Evolutionary conservation across 257 asterid genomes (phyloP), one percentile per base, ranked within the genome.

Genomic region (Echites panduratus): DNA sequence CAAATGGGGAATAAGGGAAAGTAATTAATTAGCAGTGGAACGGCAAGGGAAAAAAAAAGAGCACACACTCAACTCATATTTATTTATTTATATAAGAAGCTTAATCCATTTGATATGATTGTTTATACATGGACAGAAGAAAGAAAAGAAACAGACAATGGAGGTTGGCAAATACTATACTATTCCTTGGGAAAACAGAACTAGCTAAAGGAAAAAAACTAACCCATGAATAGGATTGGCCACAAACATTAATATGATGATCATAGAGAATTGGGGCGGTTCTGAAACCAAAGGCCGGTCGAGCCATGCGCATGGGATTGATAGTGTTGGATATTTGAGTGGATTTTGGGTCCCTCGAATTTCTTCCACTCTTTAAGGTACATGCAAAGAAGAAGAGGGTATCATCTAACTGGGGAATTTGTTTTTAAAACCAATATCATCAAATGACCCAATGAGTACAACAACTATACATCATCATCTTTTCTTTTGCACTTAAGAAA

Each of bases 101-200:
- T 29, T 49, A 64, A 64, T 64, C 77, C 38, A 40, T 61, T 71
- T 76, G 41, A 73, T 71, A 71, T 80, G 74, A 78, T 76, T 71
- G 52, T 76, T 71, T 73, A 43, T 49, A 22, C 17, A 64, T 70
- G 69, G 68, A n/a, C n/a, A n/a, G n/a, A n/a, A n/a, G n/a, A n/a
- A n/a, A n/a, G n/a, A n/a, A 72, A 38, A n/a, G 38, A 54, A 11
- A 38, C 27, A 63, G 76, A 77, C 40, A 78, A 74, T 79, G 69
- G 79, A 73, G 84, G 78, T 84, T 75, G 84, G 65, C 79, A 75
- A 75, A 75, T 75, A 79, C 72, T 79, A 32, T 32, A 32, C 59
- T 81, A 81, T 71, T 52, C 75, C 17, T 38, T n/a, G 63, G 66
- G 16, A 16, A 45, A 14, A 56, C 44, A 44, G 9, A 43, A 19